Conservation (phyloP, 345 rosid species). For the Orychophragmus violaceus region DNA sequence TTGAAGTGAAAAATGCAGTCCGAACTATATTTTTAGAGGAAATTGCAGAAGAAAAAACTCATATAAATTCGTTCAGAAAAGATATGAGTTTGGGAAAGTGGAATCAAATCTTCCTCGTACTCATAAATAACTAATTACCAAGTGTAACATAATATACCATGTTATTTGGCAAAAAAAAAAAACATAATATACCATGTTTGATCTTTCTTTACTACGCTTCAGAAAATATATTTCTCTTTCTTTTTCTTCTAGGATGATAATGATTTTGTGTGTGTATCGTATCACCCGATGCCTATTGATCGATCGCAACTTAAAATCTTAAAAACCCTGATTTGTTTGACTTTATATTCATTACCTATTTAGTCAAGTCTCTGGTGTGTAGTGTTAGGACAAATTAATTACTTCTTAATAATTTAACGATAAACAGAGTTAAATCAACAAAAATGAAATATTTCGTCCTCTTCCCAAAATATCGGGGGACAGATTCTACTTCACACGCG, state of each 20-base stretch:
- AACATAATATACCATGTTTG: conserved; percentile 11
- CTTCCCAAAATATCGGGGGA: conserved; percentile 21
- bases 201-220: conserved; percentile 4
- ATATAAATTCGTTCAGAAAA: neutral
- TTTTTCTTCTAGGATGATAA: neutral
- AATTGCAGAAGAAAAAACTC: neutral
- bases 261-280: neutral
- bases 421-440: neutral
- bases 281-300: conserved; percentile 6
- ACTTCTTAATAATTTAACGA: neutral
- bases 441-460: neutral
- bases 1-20: no score
- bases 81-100: conserved; percentile 20
- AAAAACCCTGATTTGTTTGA: conserved; percentile 6
- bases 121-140: conserved; percentile 6
- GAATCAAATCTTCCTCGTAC: conserved; percentile 28
- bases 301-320: conserved; percentile 15
- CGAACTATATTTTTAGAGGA: no score
- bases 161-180: no score
- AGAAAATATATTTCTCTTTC: neutral
- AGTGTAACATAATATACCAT: conserved; percentile 13
- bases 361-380: neutral
- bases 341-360: neutral
- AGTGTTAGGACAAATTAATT: neutral
- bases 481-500: conserved; percentile 13